A percentile compares a stretch with the other conserved stretches of the same genome.
Conservation (phyloP, 1,284 basidiomycete genomes). For the Sanghuangporus weigelae region DNA sequence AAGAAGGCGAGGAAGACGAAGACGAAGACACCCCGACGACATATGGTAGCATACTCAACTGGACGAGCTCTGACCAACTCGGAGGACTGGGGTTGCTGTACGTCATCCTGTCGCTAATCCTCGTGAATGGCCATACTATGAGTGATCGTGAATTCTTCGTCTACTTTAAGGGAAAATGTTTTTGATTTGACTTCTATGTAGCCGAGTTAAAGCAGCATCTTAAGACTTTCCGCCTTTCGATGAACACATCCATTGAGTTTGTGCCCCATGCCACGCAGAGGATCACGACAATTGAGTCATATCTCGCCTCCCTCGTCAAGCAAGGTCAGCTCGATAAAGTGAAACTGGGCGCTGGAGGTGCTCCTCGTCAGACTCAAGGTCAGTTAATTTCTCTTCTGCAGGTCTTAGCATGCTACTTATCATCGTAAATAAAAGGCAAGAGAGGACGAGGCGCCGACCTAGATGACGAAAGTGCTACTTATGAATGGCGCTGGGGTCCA, state of each 20-base stretch:
- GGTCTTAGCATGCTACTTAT: background rate
- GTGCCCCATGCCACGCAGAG: constrained; percentile 45
- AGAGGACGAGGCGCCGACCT: constrained; percentile 40
- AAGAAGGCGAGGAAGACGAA: constrained; percentile 30
- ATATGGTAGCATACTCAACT: constrained; percentile 64
- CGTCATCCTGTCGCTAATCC: constrained; percentile 63
- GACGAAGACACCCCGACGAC: constrained; percentile 34
- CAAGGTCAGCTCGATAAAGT: constrained; percentile 61
- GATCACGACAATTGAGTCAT: constrained; percentile 47
- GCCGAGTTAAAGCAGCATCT: constrained; percentile 58
- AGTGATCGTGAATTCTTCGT: constrained; percentile 53
- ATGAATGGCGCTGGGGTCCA: constrained; percentile 76
- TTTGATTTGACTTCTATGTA: constrained; percentile 22
- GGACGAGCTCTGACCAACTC: constrained; percentile 61
- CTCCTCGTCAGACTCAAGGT: constrained; percentile 12
- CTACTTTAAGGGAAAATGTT: too few relatives aligned
- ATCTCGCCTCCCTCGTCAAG: constrained; percentile 49
- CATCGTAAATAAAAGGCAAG: constrained; percentile 34
- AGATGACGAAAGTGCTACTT: constrained; percentile 46
- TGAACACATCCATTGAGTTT: constrained; percentile 38
- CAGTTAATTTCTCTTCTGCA: background rate
- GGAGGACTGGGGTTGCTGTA: constrained; percentile 60
- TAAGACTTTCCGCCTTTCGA: constrained; percentile 54
- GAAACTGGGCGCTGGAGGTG: constrained; percentile 14
- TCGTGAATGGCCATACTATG: constrained; percentile 63